A percentile compares a stretch with the other conserved stretches of the same genome.
These are phyloP conservation scores for Coniella vitis DNA, from an alignment of 2,329 filamentous ascomycete genomes.

Conservation along the genomic window DNA sequence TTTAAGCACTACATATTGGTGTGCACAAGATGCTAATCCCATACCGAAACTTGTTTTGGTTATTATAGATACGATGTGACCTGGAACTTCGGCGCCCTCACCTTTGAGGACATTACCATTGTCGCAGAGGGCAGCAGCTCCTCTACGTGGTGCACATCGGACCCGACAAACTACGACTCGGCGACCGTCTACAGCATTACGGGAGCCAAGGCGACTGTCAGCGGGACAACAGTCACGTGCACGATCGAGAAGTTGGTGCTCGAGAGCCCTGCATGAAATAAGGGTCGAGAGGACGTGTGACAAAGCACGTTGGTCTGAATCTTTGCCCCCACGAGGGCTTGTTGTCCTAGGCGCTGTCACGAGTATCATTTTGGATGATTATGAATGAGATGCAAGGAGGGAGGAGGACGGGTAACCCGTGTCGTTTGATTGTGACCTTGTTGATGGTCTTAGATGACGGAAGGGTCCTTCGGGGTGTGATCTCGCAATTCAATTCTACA, in stretches of 20 bases:
- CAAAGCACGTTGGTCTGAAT: neutral
- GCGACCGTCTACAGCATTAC: slow-evolving; percentile 29
- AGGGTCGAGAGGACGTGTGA: neutral
- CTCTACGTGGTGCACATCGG: slow-evolving; percentile 27
- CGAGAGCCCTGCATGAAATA: slow-evolving; percentile 22
- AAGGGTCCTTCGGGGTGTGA: too few species aligned
- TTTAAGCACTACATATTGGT: neutral
- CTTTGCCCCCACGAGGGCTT: too few species aligned
- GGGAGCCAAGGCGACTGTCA: slow-evolving; percentile 27
- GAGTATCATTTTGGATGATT: too few species aligned
- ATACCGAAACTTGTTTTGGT: neutral
- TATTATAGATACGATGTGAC: slow-evolving; percentile 23
- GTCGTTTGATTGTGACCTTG: too few species aligned
- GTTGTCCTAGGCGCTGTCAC: too few species aligned
- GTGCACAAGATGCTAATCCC: too few species aligned
- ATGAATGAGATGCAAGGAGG: too few species aligned
- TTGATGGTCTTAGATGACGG: too few species aligned
- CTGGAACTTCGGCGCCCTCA: slow-evolving; percentile 35
- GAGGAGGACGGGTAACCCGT: too few species aligned
- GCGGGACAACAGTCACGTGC: slow-evolving; percentile 35
- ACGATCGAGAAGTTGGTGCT: slow-evolving; percentile 38
- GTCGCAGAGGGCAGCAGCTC: slow-evolving; percentile 28
- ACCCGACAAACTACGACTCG: slow-evolving; percentile 31
- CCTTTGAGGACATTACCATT: slow-evolving; percentile 39
- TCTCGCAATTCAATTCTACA: too few species aligned